Evolutionary conservation across 129 eudicot species (phyloP), one percentile per base, ranked within the genome.

Genomic region (Flaveria trinervia): DNA sequence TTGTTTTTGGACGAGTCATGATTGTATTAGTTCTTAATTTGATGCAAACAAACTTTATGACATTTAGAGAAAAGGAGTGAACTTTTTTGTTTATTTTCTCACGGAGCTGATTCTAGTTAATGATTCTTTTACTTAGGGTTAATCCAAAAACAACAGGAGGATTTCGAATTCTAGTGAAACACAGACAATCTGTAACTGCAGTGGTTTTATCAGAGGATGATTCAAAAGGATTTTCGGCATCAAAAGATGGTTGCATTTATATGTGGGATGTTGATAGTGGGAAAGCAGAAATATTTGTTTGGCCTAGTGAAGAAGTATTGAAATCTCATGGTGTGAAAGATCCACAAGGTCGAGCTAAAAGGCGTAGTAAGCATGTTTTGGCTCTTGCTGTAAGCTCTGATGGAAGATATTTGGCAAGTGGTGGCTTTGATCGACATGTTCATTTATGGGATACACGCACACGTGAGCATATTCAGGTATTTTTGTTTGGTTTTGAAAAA

Each of bases 401-500:
- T 75, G 94, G 96, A 66, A 84, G 96, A 15, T 95, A 89, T 85
- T 88, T 95, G 86, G 99, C 96, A 22, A 89, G 88, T 79, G 99
- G 99, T 18, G 99, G 97, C 43, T 82, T 89, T 73, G 99, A 92
- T 79, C 97, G 96, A 62, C 99, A 95, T 84, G 70, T 95, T 80
- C 99, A 95, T 85, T 39, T 95, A 73, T 95, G 99, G 99, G 97
- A 95, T 81, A 81, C 88, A 50, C 94, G 95, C 56, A 88, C 97
- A 73, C 79, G 96, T 33, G 74, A 88, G 61, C 96, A 95, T 83
- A 74, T 95, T 80, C 93, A 89, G 96, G 99, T 92, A 60, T 48
- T 16, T 2, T 50, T 50, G 22, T 50, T 30, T 14, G 17, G 39
- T 11, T 9, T 2, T 64, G 7, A 2, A 25, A 60, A 25, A 20